Base-by-base conservation (phyloP, 2,329 filamentous ascomycete genomes). In the Penicillium sp. region DNA sequence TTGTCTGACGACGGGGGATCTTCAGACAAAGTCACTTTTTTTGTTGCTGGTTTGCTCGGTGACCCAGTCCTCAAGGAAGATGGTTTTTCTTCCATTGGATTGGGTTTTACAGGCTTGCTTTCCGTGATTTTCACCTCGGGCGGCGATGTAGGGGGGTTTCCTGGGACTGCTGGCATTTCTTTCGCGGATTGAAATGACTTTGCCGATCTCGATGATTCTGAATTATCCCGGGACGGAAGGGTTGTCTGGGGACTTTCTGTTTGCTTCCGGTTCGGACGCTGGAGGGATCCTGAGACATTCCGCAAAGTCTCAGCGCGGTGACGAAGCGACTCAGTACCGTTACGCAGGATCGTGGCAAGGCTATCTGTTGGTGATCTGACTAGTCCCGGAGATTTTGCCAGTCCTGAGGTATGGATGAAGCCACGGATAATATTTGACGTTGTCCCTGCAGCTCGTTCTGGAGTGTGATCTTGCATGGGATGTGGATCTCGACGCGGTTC, bases 321-420 rank as follows among this genome's bases (percentile, higher is more conserved):
- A 27, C 62, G 62, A 8, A 65, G 42, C 36, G 61, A 65, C 41
- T 65, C 62, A 2, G 62, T 65, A 4, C 61, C 57, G 47, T 58
- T 61, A 14, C 57, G 58, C 23, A 60, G 42, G n/a, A 60, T 66
- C 11, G 58, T 51, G 27, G 59, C 58, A 23, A 63, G 54, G 35
- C 58, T 63, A 55, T 67, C 68, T 23, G 64, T 66, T 8, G 64
- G 63, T 32, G 67, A 64, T 45, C 60, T 68, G 6, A 59, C 61
- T 23, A 67, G 60, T 32, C 63, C 67, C 6, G 60, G 59, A n/a
- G 67, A 60, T 43, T 56, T 67, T 48, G 60, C 62, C 45, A 67
- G 61, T 36, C 63, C 69, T 58, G 66, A 61, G 51, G 64, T 72
- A 70, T 61, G 71, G 69, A 68, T 73, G 70, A 63, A 71, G 50